Evolutionary conservation across 1,139 yeast species (phyloP), one percentile per base, ranked within the genome.

Genomic region (Blastobotrys petasosporus): DNA sequence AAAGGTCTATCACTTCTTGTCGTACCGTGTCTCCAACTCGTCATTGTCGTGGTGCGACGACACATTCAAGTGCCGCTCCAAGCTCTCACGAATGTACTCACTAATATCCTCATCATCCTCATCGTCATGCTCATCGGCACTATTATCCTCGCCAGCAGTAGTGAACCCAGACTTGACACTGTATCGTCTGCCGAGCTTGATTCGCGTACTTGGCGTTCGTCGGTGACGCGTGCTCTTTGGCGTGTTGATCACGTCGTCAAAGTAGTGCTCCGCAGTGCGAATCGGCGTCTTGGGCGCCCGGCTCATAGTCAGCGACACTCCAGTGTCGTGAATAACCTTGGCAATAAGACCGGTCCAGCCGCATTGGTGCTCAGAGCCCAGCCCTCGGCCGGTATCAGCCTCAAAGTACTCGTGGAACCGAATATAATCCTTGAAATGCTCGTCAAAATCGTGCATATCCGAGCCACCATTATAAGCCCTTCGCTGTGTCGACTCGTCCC

Each of bases 301-400:
- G 9, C 49, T 44, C 44, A 58, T 45, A 17, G 55, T 46, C 38
- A 60, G 47, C 0, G 87, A 76, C 40, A 80, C 75, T 48, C 96
- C 97, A 43, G 85, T 85, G 64, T 90, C 97, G 62, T 86, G 94
- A 60, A 90, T 87, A 79, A 94, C 80, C 66, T 92, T 85, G 41
- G 96, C 95, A 47, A 88, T 94, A 41, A 90, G 75, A 0, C 95
- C 90, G 1, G 97, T 90, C 97, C 97, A 90, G 12, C 97, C 97
- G 70, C 90, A 83, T 68, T 90, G 97, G 70, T 92, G 97, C 41
- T 92, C 82, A 1, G 97, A 92, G 34, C 97, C 97, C 50, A 90
- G 70, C 5, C 97, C 97, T 58, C 95, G 77, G 41, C 97, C 97
- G 2, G 94, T 84, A 60, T 90, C 97, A 56, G 95, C 97, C 61